phyloP scores from a whole-genome alignment of 192 early-diverging fungal species.

The Linnemannia schmuckeri region DNA sequence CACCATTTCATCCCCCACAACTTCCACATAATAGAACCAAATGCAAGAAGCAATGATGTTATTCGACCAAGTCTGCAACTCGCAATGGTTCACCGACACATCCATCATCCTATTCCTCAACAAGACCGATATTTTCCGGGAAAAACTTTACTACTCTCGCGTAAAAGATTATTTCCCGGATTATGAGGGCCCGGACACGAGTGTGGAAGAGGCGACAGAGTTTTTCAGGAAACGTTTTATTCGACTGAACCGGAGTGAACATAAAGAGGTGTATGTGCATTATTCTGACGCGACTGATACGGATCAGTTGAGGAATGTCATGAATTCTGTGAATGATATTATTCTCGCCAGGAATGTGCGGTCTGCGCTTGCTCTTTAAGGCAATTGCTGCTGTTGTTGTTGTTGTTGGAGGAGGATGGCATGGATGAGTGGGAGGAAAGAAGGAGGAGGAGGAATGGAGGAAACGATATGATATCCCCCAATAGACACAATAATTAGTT shows the following conservation, averaged over 20 bases:
- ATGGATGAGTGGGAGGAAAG: background rate
- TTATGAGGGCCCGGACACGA: constrained; percentile 55
- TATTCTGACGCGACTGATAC: constrained; percentile 69
- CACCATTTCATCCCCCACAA: background rate
- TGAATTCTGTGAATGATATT: constrained; percentile 54
- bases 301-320: constrained; percentile 61
- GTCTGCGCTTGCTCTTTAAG: constrained; percentile 5
- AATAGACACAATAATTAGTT: no score
- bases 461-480: no score
- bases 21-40: constrained; percentile 53
- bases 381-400: background rate
- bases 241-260: constrained; percentile 56
- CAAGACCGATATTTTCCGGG: constrained; percentile 73
- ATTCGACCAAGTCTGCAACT: constrained; percentile 73
- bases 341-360: constrained; percentile 39
- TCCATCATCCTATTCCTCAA: constrained; percentile 74
- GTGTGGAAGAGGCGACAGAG: constrained; percentile 38
- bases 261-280: constrained; percentile 67
- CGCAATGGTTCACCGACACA: constrained; percentile 70
- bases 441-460: background rate
- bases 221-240: constrained; percentile 63
- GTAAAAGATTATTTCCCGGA: constrained; percentile 68
- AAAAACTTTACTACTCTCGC: constrained; percentile 62
- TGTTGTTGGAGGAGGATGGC: background rate
- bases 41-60: constrained; percentile 74